Evolutionary conservation across 2,329 filamentous ascomycete species (phyloP), one percentile per base, ranked within the genome.

Genomic region (Arthrinium phaeospermum): DNA sequence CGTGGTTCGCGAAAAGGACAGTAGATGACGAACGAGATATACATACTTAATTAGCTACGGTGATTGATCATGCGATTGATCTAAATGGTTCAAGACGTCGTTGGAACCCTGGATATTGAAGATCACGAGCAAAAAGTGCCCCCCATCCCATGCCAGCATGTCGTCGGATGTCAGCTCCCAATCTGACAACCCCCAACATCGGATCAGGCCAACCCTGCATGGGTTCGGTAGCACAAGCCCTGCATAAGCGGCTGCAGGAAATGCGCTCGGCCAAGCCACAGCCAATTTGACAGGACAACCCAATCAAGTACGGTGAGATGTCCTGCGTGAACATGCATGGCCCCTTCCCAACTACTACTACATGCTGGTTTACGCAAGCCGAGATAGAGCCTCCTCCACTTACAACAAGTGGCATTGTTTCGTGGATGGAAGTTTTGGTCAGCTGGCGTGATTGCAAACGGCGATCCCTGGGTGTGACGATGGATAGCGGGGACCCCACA

Each of bases 241-340:
- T 61, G 53, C 53, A 61, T 61, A 61, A 61, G 53, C 53, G 53
- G 53, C 30, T 37, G 53, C 27, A 30, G 27, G 51, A 57, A 10
- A 10, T 37, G 51, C 13, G 51, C 13, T 14, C 34, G 16, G 16
- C 19, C 16, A 61, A 61, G 53, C 53, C 53, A 61, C 53, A 19
- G 19, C 30, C 19, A 37, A 12, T 22, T 34, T 37, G 22, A 61
- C 30, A 22, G 53, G 53, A 34, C 34, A 57, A 22, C 19, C 51
- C 14, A 30, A 10, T 16, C 27, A 19, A 34, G 51, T 41, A 34
- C 3, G 27, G 51, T 19, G 51, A 27, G 51, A 30, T 57, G 27
- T 27, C 51, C 8, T 57, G 27, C 27, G 51, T 57, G 34, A 34
- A 61, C 3, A 10, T 37, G 53, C 53, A 61, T 34, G 30, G 1